Evolutionary conservation across 1,284 basidiomycete genomes (phyloP), one percentile per base, ranked within the genome.

Genomic region (Irpex sp.): DNA sequence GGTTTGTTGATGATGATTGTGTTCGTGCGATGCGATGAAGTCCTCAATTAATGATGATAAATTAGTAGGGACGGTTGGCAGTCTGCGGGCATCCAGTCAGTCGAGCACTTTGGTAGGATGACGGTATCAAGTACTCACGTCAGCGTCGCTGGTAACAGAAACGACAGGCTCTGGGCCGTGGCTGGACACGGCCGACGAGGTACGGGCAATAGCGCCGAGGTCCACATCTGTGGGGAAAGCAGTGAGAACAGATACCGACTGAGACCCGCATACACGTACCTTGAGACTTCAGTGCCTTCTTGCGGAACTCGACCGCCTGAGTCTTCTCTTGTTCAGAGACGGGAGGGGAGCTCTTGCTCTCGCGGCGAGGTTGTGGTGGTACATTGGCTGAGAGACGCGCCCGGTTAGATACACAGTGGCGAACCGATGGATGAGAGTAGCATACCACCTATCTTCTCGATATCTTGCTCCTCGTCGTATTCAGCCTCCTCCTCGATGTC

Each of bases 131-230:
- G 49, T 3, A 51, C 77, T 67, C 69, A 79, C 80, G 63, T 74
- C 69, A 62, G 79, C 78, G 67, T 79, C 79, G 65, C 70, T 70
- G 62, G 75, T 73, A 64, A 78, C 70, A 66, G 76, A 67, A 60
- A 77, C 60, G 21, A 52, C 54, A 62, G 70, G 66, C 47, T 72
- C 75, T 62, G 82, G 80, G 31, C 89, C 88, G 61, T 89, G 89
- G 64, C 80, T 77, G 56, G 88, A 87, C 47, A 91, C 85, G 19
- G 88, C 93, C 66, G 82, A 82, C 9, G 91, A 93, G 64, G 91
- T 92, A 69, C 91, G 88, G 31, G 93, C 93, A 70, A 95, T 94
- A 62, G 86, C 81, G 52, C 83, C 81, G 63, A 95, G 84, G 76
- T 94, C 90, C 63, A 92, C 76, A 70, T 79, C 84, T 85, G 65